Conservation (phyloP, 495 filamentous ascomycete species). For the Aspergillus ellipticus region DNA sequence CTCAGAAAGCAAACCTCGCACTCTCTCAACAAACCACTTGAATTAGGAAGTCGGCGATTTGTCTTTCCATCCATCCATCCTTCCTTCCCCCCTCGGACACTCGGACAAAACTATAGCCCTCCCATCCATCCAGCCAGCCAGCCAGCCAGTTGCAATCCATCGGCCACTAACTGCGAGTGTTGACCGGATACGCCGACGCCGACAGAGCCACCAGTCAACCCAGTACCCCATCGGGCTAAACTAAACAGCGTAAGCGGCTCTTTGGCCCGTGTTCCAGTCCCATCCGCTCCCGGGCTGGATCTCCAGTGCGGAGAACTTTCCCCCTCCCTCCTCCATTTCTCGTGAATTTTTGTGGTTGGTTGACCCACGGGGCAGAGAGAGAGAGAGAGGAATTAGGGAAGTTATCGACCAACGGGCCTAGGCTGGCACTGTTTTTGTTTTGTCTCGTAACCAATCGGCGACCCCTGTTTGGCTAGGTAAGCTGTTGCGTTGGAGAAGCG, state of each 20-base stretch:
- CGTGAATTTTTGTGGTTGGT: neutral
- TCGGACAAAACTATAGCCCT: neutral
- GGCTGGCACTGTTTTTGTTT: too few species aligned
- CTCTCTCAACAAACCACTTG: too few species aligned
- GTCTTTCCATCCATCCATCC: too few species aligned
- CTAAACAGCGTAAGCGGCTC: conserved; percentile 15
- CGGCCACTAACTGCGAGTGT: neutral
- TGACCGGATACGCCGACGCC: neutral
- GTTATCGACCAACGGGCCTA: too few species aligned
- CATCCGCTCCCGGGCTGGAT: conserved; percentile 4
- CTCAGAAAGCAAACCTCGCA: too few species aligned
- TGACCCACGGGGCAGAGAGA: neutral
- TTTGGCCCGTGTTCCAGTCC: conserved; percentile 16
- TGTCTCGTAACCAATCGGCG: too few species aligned
- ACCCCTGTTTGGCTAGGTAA: too few species aligned
- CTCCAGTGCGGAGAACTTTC: conserved; percentile 13
- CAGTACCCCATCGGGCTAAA: conserved; percentile 1
- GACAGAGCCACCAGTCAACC: neutral
- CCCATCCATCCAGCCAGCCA: neutral
- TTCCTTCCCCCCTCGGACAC: neutral
- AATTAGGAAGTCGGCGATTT: too few species aligned
- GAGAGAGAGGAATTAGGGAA: too few species aligned
- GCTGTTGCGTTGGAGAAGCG: too few species aligned
- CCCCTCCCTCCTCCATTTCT: neutral
- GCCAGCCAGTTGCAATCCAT: too few species aligned